Conservation (phyloP, 2,329 filamentous ascomycete genomes). For the Arthrobotrys iridis region DNA sequence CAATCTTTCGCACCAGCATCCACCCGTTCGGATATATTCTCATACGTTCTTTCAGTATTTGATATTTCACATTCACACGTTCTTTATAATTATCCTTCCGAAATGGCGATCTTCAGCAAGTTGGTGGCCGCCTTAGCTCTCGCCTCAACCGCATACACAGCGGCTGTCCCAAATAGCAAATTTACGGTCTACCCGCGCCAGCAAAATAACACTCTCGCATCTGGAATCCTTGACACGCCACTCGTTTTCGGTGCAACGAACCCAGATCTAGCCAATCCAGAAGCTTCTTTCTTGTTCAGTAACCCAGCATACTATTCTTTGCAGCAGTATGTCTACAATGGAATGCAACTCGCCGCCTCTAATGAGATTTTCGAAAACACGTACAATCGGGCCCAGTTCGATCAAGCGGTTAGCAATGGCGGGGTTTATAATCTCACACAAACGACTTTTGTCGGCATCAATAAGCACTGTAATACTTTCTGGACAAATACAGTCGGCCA, state of each 20-base stretch:
- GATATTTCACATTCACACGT: not conserved
- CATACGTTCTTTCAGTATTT: no score
- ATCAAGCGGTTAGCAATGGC: constrained; percentile 21
- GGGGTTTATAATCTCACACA: constrained; percentile 33
- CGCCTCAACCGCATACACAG: constrained; percentile 4
- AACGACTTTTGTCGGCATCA: constrained; percentile 39
- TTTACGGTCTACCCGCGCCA: constrained; percentile 7
- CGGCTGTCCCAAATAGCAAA: constrained; percentile 3
- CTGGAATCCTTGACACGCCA: constrained; percentile 32
- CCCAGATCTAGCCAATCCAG: constrained; percentile 29
- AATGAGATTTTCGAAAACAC: constrained; percentile 32
- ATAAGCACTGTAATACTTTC: constrained; percentile 35
- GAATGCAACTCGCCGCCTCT: constrained; percentile 34
- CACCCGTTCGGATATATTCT: no score
- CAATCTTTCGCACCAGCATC: not conserved
- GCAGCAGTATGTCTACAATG: constrained; percentile 44
- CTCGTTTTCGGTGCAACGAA: constrained; percentile 35
- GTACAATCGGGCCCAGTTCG: constrained; percentile 38
- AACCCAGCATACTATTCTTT: constrained; percentile 32
- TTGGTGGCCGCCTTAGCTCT: constrained; percentile 14
- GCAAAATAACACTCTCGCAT: constrained; percentile 8
- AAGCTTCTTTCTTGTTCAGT: constrained; percentile 49
- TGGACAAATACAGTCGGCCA: constrained; percentile 46
- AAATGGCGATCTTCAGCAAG: constrained; percentile 30
- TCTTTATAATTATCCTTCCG: not conserved